Evolutionary conservation across 768 basidiomycete species (phyloP).

Genomic region (Kwoniella europaea): DNA sequence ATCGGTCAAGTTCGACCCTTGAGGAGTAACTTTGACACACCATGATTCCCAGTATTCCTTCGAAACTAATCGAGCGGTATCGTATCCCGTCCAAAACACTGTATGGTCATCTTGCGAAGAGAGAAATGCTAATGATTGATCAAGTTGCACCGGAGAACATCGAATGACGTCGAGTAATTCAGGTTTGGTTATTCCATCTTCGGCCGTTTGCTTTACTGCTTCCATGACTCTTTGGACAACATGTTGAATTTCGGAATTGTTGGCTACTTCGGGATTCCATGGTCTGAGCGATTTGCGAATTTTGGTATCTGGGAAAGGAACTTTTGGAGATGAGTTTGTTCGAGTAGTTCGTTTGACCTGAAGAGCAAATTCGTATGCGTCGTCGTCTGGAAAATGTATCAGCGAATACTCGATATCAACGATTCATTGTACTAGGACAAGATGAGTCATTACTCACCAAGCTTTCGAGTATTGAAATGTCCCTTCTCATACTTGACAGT

Average conservation of each 20-base stretch:
- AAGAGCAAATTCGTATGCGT: slow-evolving; percentile 46
- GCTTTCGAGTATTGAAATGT: slow-evolving; percentile 67
- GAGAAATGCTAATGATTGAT: slow-evolving; percentile 20
- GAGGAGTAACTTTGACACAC: slow-evolving; percentile 12
- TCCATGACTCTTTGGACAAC: slow-evolving; percentile 13
- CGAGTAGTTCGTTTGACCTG: slow-evolving; percentile 8
- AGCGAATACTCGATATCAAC: not conserved
- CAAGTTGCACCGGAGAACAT: not conserved
- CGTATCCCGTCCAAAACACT: slow-evolving; percentile 50
- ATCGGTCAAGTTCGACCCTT: not conserved
- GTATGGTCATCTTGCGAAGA: slow-evolving; percentile 10
- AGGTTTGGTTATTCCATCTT: slow-evolving; percentile 36
- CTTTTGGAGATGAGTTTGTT: not conserved
- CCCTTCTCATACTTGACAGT: slow-evolving; percentile 67
- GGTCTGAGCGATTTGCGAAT: not conserved
- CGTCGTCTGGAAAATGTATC: slow-evolving; percentile 39
- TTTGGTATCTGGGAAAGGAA: not conserved
- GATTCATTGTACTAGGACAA: too few species aligned
- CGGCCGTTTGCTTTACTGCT: slow-evolving; percentile 30
- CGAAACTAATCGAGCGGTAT: slow-evolving; percentile 41
- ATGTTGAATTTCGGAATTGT: not conserved
- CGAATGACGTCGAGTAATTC: slow-evolving; percentile 18
- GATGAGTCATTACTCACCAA: slow-evolving; percentile 26
- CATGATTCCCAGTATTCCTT: slow-evolving; percentile 21
- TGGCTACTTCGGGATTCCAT: not conserved